These are phyloP conservation scores for Yamadazyma phyllophila DNA, from an alignment of 805 yeast genomes.

Conservation along the genomic window DNA sequence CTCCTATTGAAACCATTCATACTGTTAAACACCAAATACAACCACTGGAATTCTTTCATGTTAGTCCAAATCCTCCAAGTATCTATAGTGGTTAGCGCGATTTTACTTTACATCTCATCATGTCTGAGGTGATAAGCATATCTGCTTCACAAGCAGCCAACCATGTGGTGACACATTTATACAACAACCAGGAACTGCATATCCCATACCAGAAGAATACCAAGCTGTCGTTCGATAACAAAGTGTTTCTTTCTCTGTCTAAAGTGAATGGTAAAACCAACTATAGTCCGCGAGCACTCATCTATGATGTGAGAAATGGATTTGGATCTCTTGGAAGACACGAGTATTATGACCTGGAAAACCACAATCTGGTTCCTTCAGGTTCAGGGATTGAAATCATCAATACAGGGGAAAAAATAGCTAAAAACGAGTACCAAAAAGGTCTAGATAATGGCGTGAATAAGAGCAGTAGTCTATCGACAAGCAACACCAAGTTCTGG, in stretches of 20 bases:
- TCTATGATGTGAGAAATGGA: constrained; percentile 83
- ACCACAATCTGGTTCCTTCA: background rate
- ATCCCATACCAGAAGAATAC: constrained; percentile 49
- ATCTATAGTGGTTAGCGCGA: too few species aligned
- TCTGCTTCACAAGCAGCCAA: constrained; percentile 62
- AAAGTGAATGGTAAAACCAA: constrained; percentile 31
- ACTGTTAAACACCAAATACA: too few species aligned
- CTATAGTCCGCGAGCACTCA: constrained; percentile 74
- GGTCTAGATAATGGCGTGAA: constrained; percentile 52
- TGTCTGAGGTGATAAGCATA: constrained; percentile 10
- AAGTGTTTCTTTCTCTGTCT: constrained; percentile 34
- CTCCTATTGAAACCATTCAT: too few species aligned
- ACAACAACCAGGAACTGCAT: constrained; percentile 73
- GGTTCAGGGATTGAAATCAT: constrained; percentile 17
- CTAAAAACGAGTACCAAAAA: constrained; percentile 59
- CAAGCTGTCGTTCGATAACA: constrained; percentile 48
- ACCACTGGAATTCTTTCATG: too few species aligned
- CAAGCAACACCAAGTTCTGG: constrained; percentile 62
- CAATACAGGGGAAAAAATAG: constrained; percentile 35
- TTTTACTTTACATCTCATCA: background rate
- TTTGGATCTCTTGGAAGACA: constrained; percentile 62
- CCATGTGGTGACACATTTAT: constrained; percentile 76
- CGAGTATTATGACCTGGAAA: constrained; percentile 40
- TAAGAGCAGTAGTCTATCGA: constrained; percentile 28
- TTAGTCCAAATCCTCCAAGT: too few species aligned